Base-by-base conservation (phyloP, 768 basidiomycete species). In the Trametes cubensis region DNA sequence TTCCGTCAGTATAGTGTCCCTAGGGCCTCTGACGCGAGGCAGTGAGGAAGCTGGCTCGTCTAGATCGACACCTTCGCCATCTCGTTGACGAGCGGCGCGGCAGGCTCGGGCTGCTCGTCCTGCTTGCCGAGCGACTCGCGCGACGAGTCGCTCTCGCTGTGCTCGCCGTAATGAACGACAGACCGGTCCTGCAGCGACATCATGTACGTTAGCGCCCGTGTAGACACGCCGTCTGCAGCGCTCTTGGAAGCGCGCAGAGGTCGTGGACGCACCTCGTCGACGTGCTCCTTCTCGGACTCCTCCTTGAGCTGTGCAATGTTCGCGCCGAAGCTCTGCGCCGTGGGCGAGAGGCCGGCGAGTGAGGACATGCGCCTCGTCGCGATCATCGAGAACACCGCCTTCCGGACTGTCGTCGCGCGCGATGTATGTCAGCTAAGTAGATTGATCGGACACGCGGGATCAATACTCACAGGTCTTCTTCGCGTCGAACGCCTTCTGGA, bases 401-500 rank as follows among this genome's bases (percentile, higher is more conserved):
- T 92, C 67, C 89, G 88, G 92, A 94, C 93, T 94, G 72, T 23
- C 56, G 5, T 34, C 38, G 42, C 54, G 38, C 38, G 8, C 3
- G 28, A 14, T 47, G 40, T n/a, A 30, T 21, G 26, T 63, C 61
- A 67, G 61, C 60, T 15, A 41, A 6, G 38, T n/a, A n/a, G n/a
- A n/a, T n/a, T n/a, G n/a, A n/a, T n/a, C n/a, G n/a, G n/a, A n/a
- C n/a, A n/a, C n/a, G n/a, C n/a, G 23, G 39, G 56, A n/a, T 21
- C 15, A 39, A 64, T 18, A 81, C 90, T 56, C 70, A 93, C 92
- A 96, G 18, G 92, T 85, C 76, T 83, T 85, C 78, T 84, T 91
- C 34, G 93, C 94, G 72, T 97, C 86, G 78, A 97, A 95, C 30
- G 86, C 88, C 76, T 85, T 91, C 81, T 88, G 92, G 75, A 98